phyloP scores from a whole-genome alignment of 2,329 filamentous ascomycete species.

The Pyrenophora tritici-repentis region DNA sequence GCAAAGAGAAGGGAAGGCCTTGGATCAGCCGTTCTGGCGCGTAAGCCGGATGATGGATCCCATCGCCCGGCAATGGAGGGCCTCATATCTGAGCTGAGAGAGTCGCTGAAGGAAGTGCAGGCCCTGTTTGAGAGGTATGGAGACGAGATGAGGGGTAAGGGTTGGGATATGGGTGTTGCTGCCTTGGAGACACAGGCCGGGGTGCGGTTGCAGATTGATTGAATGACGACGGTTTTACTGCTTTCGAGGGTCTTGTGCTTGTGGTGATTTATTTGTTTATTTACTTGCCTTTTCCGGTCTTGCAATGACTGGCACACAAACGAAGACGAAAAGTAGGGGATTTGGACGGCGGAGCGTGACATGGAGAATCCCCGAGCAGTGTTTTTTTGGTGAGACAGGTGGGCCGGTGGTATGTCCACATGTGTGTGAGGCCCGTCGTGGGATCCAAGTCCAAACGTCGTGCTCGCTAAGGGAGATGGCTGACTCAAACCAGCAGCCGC shows the following conservation, averaged over 20 bases:
- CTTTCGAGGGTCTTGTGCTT: no score
- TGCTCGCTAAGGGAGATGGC: background rate
- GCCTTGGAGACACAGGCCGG: constrained; percentile 70
- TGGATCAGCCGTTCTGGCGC: constrained; percentile 1
- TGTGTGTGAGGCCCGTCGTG: constrained; percentile 7
- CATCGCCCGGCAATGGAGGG: constrained; percentile 40
- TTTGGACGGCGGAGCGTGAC: background rate
- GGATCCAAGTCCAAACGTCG: constrained; percentile 6
- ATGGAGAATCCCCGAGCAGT: constrained; percentile 1
- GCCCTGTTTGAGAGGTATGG: constrained; percentile 55
- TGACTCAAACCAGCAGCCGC: constrained; percentile 6
- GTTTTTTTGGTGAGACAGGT: constrained; percentile 3
- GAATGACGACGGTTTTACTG: background rate
- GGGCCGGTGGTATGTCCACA: constrained; percentile 7
- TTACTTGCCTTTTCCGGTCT: background rate
- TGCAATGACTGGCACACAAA: background rate
- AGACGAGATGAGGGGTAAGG: constrained; percentile 51
- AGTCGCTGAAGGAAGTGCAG: constrained; percentile 46
- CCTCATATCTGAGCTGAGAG: constrained; percentile 48
- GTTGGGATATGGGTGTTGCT: constrained; percentile 69
- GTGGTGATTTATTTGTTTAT: no score
- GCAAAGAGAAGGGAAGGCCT: constrained; percentile 36
- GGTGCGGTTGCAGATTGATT: constrained; percentile 32
- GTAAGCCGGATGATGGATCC: constrained; percentile 21
- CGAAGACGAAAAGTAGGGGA: no score